phyloP scores from a whole-genome alignment of 345 rosid species.

The Murraya paniculata region DNA sequence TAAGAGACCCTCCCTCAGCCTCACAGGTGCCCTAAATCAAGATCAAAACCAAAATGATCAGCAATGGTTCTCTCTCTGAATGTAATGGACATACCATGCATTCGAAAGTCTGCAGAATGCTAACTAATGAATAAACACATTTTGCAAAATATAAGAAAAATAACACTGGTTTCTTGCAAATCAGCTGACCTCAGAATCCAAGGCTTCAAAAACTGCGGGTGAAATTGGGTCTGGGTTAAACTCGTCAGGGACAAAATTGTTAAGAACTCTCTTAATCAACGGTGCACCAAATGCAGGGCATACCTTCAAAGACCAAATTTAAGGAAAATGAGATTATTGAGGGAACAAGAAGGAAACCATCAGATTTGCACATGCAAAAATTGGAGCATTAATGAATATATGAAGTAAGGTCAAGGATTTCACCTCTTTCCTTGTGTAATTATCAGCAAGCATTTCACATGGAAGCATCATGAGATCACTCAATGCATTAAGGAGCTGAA shows the following conservation, averaged over 20 bases:
- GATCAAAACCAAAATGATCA: conserved; percentile 4
- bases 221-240: conserved; percentile 81
- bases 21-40: conserved; percentile 44
- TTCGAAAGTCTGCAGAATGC: neutral
- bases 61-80: neutral
- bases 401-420: neutral
- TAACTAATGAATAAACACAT: neutral
- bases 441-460: conserved; percentile 73
- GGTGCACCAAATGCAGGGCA: conserved; percentile 72
- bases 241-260: conserved; percentile 82
- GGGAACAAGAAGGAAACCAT: conserved; percentile 3
- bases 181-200: conserved; percentile 67
- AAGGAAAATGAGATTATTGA: conserved; percentile 1
- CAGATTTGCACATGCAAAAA: neutral
- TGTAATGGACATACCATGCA: neutral
- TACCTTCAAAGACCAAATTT: conserved; percentile 42
- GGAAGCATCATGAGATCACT: conserved; percentile 99
- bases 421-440: conserved; percentile 79
- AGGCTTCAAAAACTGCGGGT: conserved; percentile 50
- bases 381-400: neutral
- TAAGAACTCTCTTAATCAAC: conserved; percentile 58
- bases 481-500: conserved; percentile 72
- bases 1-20: conserved; percentile 39
- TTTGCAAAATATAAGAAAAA: too few species aligned
- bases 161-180: neutral